These are phyloP conservation scores for Neurospora pannonica DNA, from an alignment of 495 filamentous ascomycete genomes.

Conservation along the genomic window DNA sequence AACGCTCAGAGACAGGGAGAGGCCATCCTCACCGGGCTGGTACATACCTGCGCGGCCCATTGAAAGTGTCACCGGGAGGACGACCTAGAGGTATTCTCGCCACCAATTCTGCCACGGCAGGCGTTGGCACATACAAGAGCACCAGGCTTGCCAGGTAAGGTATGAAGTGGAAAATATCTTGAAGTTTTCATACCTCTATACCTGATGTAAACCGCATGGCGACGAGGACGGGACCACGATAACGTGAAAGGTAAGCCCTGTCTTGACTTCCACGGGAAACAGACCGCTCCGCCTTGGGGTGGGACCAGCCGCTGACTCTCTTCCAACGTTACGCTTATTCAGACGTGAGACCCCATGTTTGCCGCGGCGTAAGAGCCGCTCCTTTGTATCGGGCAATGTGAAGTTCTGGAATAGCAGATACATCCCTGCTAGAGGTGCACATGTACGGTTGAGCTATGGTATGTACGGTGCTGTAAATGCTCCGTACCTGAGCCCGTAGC, in stretches of 20 bases:
- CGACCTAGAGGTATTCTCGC: not conserved
- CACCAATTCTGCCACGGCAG: not conserved
- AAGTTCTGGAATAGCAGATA: not conserved
- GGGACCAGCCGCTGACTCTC: not conserved
- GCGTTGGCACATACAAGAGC: no score
- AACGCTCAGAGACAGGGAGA: not conserved
- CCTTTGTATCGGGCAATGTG: not conserved
- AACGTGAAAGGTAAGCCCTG: not conserved
- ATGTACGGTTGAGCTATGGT: not conserved
- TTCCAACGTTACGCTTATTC: not conserved
- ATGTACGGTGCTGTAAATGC: not conserved
- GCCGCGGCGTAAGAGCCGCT: not conserved
- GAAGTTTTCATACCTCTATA: not conserved
- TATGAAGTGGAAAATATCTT: not conserved
- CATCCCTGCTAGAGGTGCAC: not conserved
- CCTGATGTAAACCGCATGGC: not conserved
- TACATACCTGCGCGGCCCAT: not conserved
- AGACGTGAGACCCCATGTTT: not conserved
- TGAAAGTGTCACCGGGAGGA: not conserved
- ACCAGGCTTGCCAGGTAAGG: no score
- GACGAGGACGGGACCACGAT: not conserved
- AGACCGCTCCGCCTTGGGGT: not conserved
- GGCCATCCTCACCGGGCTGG: not conserved
- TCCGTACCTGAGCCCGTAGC: not conserved
- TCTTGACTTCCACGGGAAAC: not conserved